Evolutionary conservation across 83 land plant genomes (phyloP).

Genomic region (Diphasiastrum complanatum): DNA sequence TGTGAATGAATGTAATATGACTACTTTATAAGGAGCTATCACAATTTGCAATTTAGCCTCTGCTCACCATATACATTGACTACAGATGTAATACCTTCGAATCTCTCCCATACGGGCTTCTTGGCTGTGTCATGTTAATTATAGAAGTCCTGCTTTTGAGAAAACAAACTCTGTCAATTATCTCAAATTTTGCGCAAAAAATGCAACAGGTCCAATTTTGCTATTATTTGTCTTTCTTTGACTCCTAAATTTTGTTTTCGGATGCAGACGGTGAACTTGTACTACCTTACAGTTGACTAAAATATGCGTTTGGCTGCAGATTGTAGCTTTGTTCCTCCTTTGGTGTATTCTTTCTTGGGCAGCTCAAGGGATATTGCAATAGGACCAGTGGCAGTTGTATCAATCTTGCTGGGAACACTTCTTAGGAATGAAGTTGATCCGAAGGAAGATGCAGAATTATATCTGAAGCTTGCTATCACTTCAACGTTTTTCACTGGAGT

Average conservation of each 20-base stretch:
- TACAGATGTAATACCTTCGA: no score
- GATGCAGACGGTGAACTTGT: background rate
- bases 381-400: slow-evolving; percentile 88
- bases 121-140: no score
- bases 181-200: no score
- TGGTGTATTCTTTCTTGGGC: slow-evolving; percentile 63
- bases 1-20: no score
- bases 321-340: slow-evolving; percentile 86
- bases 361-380: slow-evolving; percentile 84
- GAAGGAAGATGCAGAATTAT: slow-evolving; percentile 37
- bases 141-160: no score
- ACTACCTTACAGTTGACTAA: background rate
- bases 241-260: background rate
- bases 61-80: no score
- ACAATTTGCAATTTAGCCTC: no score
- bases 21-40: no score
- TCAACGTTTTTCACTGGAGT: slow-evolving; percentile 75
- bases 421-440: slow-evolving; percentile 50
- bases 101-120: no score
- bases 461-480: slow-evolving; percentile 50
- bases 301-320: slow-evolving; percentile 34
- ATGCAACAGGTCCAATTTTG: background rate
- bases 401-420: slow-evolving; percentile 79
- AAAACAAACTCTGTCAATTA: no score
- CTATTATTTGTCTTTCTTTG: background rate